Evolutionary conservation across 2,329 filamentous ascomycete genomes (phyloP).

Genomic region (Colletotrichum endophyticum): DNA sequence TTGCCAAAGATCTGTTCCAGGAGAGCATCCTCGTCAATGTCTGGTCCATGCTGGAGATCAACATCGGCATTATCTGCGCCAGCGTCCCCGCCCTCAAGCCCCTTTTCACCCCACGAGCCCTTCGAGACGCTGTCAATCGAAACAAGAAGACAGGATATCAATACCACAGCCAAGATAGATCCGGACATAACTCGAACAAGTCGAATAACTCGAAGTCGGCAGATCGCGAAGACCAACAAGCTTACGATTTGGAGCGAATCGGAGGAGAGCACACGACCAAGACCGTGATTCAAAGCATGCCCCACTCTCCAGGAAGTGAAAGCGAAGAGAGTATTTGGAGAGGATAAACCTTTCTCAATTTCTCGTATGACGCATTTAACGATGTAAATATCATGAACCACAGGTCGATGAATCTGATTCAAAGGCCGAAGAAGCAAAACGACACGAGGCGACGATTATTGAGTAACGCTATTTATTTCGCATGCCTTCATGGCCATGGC

Average conservation of each 20-base stretch:
- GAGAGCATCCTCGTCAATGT: conserved; percentile 40
- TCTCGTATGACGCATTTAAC: neutral
- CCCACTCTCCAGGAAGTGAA: neutral
- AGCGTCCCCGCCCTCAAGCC: conserved; percentile 56
- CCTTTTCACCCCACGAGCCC: conserved; percentile 38
- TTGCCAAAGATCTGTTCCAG: conserved; percentile 38
- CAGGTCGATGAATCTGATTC: neutral
- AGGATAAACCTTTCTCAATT: neutral
- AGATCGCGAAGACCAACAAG: neutral
- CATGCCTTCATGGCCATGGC: neutral
- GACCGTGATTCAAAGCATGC: neutral
- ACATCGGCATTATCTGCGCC: conserved; percentile 53
- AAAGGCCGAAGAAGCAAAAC: neutral
- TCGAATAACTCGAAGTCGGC: neutral
- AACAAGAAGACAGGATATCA: neutral
- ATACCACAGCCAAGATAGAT: neutral
- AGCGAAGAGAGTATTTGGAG: conserved; percentile 6
- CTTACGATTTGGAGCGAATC: neutral
- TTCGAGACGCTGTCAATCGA: neutral
- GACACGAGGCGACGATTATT: neutral
- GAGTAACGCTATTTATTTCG: neutral
- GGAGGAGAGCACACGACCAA: neutral
- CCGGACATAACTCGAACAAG: neutral
- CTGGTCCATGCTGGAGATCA: conserved; percentile 54
- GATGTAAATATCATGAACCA: neutral